Base-by-base conservation (phyloP, 805 yeast species). In the Kazachstania viticola region DNA sequence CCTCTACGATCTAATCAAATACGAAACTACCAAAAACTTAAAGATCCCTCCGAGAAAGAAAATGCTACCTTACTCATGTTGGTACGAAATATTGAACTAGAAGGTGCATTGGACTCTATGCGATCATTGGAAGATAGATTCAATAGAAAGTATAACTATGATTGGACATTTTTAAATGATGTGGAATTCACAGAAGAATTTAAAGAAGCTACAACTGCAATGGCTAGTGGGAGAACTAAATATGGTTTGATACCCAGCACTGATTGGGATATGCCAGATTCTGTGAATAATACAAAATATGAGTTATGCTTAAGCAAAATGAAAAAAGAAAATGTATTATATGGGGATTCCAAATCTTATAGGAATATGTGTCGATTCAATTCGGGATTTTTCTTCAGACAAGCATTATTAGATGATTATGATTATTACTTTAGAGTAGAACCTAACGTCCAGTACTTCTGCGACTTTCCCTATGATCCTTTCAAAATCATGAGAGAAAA, bases 311-410 rank as follows among this genome's bases (percentile, higher is more conserved):
- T 78, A 36, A 52, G 58, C 14, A 49, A 67, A 2, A 60, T 69
- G 62, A 56, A 48, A 11, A 61, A 62, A 9, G 54, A 65, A 9
- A 63, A 66, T 4, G 71, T 80, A 3, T 56, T 79, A 1, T 80
- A 80, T 50, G 88, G 85, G 1, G 67, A 60, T 17, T 71, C 80
- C 1, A 56, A 61, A 42, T 74, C 83, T 1, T 80, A 80, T 49
- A 70, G 97, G 51, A 88, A 88, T 55, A 91, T 91, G 97, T 91
- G 97, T 57, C 69, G 95, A 22, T 88, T 79, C 62, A 91, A 91
- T 50, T 79, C 94, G 3, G 96, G 97, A 0, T 81, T 67, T 53
- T 91, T 91, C 60, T 88, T 73, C 61, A 71, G 80, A 50, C 94
- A 85, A 49, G 73, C 74, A 36, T 51, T 84, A 29, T 57, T 87